Evolutionary conservation across 2,329 filamentous ascomycete genomes (phyloP).

Genomic region (Ploettnerulaceae sp.): DNA sequence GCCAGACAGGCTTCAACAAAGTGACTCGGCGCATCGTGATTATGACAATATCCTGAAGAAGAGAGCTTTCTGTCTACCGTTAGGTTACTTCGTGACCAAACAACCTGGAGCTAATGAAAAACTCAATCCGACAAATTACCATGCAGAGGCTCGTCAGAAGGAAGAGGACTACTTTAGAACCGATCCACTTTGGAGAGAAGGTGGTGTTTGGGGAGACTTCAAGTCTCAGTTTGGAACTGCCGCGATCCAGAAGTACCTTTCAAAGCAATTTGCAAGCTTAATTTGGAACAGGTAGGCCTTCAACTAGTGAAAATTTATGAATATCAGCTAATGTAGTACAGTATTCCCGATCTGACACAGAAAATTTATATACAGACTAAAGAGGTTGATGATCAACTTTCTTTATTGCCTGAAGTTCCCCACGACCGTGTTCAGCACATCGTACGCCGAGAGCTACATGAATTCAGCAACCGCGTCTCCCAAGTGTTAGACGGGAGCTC

Average conservation of each 20-base stretch:
- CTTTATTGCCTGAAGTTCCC: conserved; percentile 60
- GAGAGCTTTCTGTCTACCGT: conserved; percentile 48
- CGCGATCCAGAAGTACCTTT: not conserved
- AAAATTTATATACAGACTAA: conserved; percentile 37
- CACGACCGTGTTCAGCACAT: conserved; percentile 59
- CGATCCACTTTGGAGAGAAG: not conserved
- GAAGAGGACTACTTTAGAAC: conserved; percentile 1
- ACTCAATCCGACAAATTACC: not conserved
- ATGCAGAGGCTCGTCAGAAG: not conserved
- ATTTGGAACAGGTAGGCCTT: not conserved
- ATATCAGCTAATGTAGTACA: not conserved
- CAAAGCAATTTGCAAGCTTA: not conserved
- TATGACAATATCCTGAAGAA: conserved; percentile 62
- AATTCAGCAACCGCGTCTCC: conserved; percentile 49
- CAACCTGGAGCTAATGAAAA: conserved; percentile 34
- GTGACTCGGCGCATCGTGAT: conserved; percentile 50
- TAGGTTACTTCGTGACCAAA: conserved; percentile 78
- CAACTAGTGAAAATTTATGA: too few species aligned
- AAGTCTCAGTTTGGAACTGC: not conserved
- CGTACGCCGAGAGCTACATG: conserved; percentile 54
- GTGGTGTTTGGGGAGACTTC: not conserved
- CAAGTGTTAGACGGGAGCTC: not conserved
- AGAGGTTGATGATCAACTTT: conserved; percentile 50
- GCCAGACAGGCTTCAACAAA: conserved; percentile 57
- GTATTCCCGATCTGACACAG: conserved; percentile 5